Percentiles rank a stretch among this genome's conserved stretches.
Evolutionary conservation across 176 grass and related monocot species (phyloP).

Genomic region (Carex pumila): DNA sequence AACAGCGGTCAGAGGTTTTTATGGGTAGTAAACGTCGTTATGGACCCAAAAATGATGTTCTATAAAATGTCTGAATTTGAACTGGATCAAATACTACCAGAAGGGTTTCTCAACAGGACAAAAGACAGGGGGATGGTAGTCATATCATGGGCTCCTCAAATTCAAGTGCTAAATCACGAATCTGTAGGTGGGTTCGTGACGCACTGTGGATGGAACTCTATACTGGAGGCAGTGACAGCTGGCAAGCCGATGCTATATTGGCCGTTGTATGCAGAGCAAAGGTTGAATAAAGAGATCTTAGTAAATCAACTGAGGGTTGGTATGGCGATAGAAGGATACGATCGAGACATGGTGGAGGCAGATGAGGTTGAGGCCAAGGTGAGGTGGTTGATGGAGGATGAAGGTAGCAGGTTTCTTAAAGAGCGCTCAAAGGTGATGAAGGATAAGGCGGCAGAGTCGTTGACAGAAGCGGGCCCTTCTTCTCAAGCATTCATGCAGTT

Average conservation of each 20-base stretch:
- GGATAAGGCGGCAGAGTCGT: slow-evolving; percentile 24
- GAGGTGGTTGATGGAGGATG: slow-evolving; percentile 44
- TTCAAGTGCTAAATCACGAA: slow-evolving; percentile 38
- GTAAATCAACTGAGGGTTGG: slow-evolving; percentile 40
- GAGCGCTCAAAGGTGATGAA: slow-evolving; percentile 17
- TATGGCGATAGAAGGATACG: slow-evolving; percentile 57
- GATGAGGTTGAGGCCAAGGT: slow-evolving; percentile 59
- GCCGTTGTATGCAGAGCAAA: slow-evolving; percentile 78
- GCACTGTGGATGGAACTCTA: slow-evolving; percentile 82
- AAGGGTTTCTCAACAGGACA: slow-evolving; percentile 58
- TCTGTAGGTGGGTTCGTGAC: slow-evolving; percentile 58
- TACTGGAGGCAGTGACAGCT: slow-evolving; percentile 42
- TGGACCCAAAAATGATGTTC: background rate
- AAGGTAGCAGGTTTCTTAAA: slow-evolving; percentile 28
- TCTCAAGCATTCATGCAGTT: slow-evolving; percentile 23
- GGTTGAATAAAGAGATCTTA: slow-evolving; percentile 62
- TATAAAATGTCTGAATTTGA: slow-evolving; percentile 15
- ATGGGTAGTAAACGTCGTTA: slow-evolving; percentile 30
- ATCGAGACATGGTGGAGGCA: slow-evolving; percentile 33
- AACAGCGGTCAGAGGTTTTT: slow-evolving; percentile 49
- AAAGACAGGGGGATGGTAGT: slow-evolving; percentile 34
- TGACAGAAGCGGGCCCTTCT: slow-evolving; percentile 43
- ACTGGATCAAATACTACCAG: slow-evolving; percentile 29
- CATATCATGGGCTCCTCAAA: slow-evolving; percentile 67
- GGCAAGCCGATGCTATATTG: slow-evolving; percentile 62